Evolutionary conservation across 2,329 filamentous ascomycete species (phyloP).

Genomic region (Sordariomycetes sp.): DNA sequence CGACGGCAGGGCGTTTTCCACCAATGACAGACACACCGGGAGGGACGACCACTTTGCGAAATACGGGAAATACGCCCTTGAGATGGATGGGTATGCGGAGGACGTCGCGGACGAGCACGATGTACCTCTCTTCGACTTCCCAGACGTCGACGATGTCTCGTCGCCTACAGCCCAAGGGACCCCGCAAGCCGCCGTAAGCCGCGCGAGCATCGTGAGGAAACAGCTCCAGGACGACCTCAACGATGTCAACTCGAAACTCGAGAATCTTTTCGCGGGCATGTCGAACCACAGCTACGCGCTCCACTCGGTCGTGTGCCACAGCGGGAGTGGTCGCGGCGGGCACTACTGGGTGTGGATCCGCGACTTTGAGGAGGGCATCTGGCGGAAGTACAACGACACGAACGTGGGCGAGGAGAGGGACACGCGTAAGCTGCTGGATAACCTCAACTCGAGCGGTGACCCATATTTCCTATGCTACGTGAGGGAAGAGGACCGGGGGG

Average conservation of each 20-base stretch:
- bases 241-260: slow-evolving; percentile 17
- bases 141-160: not conserved
- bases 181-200: not conserved
- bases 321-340: slow-evolving; percentile 60
- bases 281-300: slow-evolving; percentile 65
- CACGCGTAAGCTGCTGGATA: slow-evolving; percentile 56
- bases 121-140: not conserved
- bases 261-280: slow-evolving; percentile 50
- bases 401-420: slow-evolving; percentile 43
- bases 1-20: not conserved
- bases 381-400: slow-evolving; percentile 92
- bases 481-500: slow-evolving; percentile 51
- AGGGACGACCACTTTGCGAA: not conserved
- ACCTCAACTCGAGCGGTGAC: slow-evolving; percentile 58
- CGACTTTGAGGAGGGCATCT: slow-evolving; percentile 71
- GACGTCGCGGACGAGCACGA: not conserved
- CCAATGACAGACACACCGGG: not conserved
- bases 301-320: slow-evolving; percentile 89
- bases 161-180: not conserved
- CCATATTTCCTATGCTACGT: slow-evolving; percentile 81
- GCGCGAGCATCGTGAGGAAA: slow-evolving; percentile 25
- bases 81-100: not conserved
- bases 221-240: slow-evolving; percentile 26
- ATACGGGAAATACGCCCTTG: not conserved
- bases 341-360: slow-evolving; percentile 98